Percentiles rank a stretch among this genome's conserved stretches.
Conservation (phyloP, 1,284 basidiomycete species). For the Fomitopsis betulina region DNA sequence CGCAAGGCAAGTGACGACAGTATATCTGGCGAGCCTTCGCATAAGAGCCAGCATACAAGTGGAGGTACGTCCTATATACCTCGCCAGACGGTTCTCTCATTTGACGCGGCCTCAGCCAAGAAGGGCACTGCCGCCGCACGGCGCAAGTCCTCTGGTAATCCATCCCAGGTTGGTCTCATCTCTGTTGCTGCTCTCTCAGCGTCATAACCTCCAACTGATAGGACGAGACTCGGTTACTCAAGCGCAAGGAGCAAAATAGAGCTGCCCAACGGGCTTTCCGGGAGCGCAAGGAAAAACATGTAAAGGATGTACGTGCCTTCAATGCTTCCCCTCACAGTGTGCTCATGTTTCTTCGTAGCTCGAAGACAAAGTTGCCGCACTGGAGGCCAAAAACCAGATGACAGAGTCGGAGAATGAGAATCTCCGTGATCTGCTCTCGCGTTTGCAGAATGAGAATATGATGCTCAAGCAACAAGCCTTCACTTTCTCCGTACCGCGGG, state of each 20-base stretch:
- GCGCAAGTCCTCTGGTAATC: constrained; percentile 40
- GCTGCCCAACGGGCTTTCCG: constrained; percentile 84
- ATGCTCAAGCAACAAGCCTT: constrained; percentile 69
- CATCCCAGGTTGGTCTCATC: constrained; percentile 24
- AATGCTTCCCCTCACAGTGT: constrained; percentile 4
- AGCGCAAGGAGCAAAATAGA: constrained; percentile 84
- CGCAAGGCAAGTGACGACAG: constrained; percentile 67
- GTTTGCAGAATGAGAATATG: constrained; percentile 78
- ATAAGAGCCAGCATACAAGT: constrained; percentile 60
- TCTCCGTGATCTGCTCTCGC: constrained; percentile 67
- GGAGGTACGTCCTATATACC: constrained; percentile 13
- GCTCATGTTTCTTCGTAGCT: constrained; percentile 42
- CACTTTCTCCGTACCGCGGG: constrained; percentile 67
- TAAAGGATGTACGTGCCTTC: constrained; percentile 67
- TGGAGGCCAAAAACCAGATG: constrained; percentile 71
- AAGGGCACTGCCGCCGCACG: constrained; percentile 29
- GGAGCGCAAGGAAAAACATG: constrained; percentile 85
- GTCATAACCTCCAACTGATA: constrained; percentile 23
- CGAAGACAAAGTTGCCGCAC: constrained; percentile 76
- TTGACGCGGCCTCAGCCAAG: constrained; percentile 1
- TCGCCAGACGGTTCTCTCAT: not conserved
- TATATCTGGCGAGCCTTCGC: constrained; percentile 51
- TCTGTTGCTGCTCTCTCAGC: not conserved
- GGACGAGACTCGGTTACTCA: constrained; percentile 70
- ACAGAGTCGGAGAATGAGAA: constrained; percentile 72